Conservation (phyloP, 2,329 filamentous ascomycete species). For the Dactylonectria estremocensis region DNA sequence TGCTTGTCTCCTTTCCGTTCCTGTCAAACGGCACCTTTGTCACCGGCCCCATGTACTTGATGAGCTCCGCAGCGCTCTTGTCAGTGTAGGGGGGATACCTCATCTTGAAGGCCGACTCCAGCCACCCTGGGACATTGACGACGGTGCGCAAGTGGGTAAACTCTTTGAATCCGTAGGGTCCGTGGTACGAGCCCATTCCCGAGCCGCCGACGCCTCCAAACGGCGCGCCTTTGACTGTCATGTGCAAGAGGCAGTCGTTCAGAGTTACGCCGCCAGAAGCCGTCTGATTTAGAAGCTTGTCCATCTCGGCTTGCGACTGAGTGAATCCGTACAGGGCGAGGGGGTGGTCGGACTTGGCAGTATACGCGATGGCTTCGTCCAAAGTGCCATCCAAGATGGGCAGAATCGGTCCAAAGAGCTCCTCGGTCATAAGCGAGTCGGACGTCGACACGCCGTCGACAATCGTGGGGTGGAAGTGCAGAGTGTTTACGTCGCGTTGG, state of each 20-base stretch:
- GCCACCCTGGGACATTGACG: constrained; percentile 30
- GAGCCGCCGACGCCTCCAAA: constrained; percentile 63
- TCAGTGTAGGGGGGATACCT: constrained; percentile 44
- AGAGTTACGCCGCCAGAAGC: constrained; percentile 62
- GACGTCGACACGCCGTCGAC: constrained; percentile 52
- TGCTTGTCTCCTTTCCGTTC: not conserved
- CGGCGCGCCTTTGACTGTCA: constrained; percentile 54
- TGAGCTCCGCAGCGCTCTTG: constrained; percentile 31
- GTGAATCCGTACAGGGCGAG: constrained; percentile 61
- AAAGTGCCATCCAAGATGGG: constrained; percentile 56
- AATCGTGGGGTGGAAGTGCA: constrained; percentile 56
- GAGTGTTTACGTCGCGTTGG: constrained; percentile 47
- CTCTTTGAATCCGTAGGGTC: constrained; percentile 56
- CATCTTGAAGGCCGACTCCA: constrained; percentile 35
- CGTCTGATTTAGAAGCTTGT: constrained; percentile 48
- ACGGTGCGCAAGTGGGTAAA: constrained; percentile 49
- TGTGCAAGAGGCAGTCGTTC: constrained; percentile 60
- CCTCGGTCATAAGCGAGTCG: constrained; percentile 11
- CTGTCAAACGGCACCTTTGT: constrained; percentile 12
- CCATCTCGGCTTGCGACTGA: constrained; percentile 52
- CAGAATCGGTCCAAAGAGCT: constrained; percentile 58
- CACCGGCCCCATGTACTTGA: constrained; percentile 10
- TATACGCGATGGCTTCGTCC: constrained; percentile 50
- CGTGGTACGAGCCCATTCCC: constrained; percentile 61
- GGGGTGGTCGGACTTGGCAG: constrained; percentile 50